Conservation (phyloP, 1,284 basidiomycete species). For the Leccinum pachyderme region DNA sequence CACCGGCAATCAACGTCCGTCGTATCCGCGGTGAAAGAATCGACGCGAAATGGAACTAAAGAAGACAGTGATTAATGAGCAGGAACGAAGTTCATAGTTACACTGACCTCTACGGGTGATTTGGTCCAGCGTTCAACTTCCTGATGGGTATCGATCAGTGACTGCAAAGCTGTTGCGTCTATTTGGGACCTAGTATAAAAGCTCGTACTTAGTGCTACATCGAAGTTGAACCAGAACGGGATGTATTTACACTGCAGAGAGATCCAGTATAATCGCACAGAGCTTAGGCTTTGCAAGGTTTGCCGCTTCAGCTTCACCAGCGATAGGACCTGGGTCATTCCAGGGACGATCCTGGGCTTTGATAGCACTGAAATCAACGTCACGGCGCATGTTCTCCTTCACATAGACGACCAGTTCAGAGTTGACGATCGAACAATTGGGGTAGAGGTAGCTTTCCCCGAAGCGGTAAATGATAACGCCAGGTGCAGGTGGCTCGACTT, state of each 20-base stretch:
- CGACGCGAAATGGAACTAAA: constrained; percentile 83
- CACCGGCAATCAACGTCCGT: constrained; percentile 83
- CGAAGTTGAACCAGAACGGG: not conserved
- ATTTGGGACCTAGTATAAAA: constrained; percentile 57
- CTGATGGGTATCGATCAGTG: constrained; percentile 83
- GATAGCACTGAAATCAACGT: constrained; percentile 67
- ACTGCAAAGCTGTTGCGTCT: constrained; percentile 88
- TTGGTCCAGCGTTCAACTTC: constrained; percentile 89
- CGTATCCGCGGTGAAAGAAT: constrained; percentile 94
- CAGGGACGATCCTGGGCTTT: constrained; percentile 80
- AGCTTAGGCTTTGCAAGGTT: constrained; percentile 69
- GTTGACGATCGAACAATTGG: constrained; percentile 84
- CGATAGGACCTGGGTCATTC: constrained; percentile 87
- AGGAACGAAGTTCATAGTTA: not conserved
- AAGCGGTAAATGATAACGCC: constrained; percentile 93
- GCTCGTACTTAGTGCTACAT: not conserved
- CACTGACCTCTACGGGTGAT: constrained; percentile 68
- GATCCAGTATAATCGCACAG: constrained; percentile 89
- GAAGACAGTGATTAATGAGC: not conserved
- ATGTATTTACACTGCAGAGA: constrained; percentile 73
- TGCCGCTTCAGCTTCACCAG: constrained; percentile 43
- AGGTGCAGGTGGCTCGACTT: constrained; percentile 79
- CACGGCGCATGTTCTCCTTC: constrained; percentile 75
- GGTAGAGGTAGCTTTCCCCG: constrained; percentile 93
- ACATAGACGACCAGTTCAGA: constrained; percentile 79